Percentiles rank a stretch among this genome's conserved stretches.
phyloP scores from a whole-genome alignment of 306 rosid genomes.

The Vachellia pachyceras region DNA sequence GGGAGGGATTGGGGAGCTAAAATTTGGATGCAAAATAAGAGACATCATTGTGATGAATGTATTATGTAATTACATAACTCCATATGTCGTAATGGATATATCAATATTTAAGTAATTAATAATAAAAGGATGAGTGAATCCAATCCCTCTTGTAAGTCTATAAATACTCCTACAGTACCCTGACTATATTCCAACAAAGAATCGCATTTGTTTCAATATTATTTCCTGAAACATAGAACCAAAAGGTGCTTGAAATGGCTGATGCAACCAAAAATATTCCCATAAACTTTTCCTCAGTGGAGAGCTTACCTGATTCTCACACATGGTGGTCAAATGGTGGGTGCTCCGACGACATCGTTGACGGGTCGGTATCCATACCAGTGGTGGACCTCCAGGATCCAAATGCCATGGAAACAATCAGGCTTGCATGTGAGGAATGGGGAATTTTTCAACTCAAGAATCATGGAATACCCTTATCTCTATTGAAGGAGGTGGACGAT shows the following conservation, averaged over 20 bases:
- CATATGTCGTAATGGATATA: too few relatives aligned
- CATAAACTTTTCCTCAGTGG: too few relatives aligned
- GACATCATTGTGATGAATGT: too few relatives aligned
- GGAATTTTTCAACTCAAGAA: conserved; percentile 69
- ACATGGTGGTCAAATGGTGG: too few relatives aligned
- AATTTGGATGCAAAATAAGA: too few relatives aligned
- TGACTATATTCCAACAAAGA: background rate
- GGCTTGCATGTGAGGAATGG: conserved; percentile 68
- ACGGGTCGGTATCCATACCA: conserved; percentile 45
- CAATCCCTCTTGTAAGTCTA: background rate
- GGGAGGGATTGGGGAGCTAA: too few relatives aligned
- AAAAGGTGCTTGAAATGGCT: background rate
- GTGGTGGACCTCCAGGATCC: conserved; percentile 41
- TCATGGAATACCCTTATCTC: background rate
- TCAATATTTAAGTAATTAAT: too few relatives aligned
- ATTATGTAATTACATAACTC: too few relatives aligned
- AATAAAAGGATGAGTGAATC: background rate
- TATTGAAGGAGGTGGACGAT: conserved; percentile 49
- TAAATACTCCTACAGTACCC: background rate
- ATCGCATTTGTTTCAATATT: background rate
- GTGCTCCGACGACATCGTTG: background rate
- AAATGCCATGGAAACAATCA: conserved; percentile 50
- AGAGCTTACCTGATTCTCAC: too few relatives aligned
- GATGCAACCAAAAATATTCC: too few relatives aligned
- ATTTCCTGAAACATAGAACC: background rate